Percentiles rank a stretch among this genome's conserved stretches.
Conservation (phyloP, 768 basidiomycete species). For the Sporobolomyces roseus region DNA sequence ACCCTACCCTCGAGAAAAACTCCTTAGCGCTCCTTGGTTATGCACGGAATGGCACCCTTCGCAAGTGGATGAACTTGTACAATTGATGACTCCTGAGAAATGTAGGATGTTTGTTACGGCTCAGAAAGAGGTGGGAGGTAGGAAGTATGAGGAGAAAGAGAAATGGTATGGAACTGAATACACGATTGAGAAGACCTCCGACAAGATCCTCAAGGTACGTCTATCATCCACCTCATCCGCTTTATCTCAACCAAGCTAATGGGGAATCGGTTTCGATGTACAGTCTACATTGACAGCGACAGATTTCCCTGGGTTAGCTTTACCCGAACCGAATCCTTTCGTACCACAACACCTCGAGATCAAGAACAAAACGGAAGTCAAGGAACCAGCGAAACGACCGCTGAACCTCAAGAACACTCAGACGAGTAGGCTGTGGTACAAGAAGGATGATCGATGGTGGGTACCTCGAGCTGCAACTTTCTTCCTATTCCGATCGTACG, state of each 20-base stretch:
- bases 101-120: conserved; percentile 74
- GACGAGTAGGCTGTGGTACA: conserved; percentile 80
- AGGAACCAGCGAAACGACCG: conserved; percentile 63
- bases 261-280: not conserved
- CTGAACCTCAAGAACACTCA: conserved; percentile 68
- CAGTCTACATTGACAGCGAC: conserved; percentile 51
- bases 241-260: not conserved
- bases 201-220: conserved; percentile 60
- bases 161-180: conserved; percentile 92
- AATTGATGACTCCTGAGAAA: conserved; percentile 55
- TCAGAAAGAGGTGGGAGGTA: conserved; percentile 61
- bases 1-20: conserved; percentile 73
- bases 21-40: conserved; percentile 68
- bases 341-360: conserved; percentile 83
- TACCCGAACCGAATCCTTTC: conserved; percentile 84
- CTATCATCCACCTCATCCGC: not conserved
- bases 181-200: conserved; percentile 55
- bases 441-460: conserved; percentile 96
- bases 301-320: conserved; percentile 62
- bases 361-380: conserved; percentile 56
- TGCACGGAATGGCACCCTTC: conserved; percentile 69
- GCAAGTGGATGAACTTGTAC: conserved; percentile 63
- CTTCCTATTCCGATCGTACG: conserved; percentile 70
- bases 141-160: conserved; percentile 60
- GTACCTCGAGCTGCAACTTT: conserved; percentile 78